Evolutionary conservation across 1,139 yeast genomes (phyloP).

Genomic region (Suhomyces maxii): DNA sequence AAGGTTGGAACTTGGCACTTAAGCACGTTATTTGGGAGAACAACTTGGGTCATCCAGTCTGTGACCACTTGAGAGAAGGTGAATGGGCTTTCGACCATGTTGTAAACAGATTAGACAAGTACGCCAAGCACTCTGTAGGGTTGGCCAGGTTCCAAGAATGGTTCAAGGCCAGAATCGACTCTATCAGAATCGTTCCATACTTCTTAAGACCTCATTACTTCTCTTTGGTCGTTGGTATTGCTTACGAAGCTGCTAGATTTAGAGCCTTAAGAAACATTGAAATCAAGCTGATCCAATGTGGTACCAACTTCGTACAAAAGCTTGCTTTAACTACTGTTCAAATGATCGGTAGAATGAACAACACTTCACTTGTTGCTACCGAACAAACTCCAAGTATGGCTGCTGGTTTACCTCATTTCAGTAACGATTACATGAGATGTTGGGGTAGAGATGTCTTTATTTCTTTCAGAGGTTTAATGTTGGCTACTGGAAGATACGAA

Average conservation of each 20-base stretch:
- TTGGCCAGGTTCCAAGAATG: constrained; percentile 60
- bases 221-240: constrained; percentile 73
- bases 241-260: constrained; percentile 76
- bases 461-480: constrained; percentile 75
- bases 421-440: constrained; percentile 88
- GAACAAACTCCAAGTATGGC: constrained; percentile 74
- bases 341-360: constrained; percentile 75
- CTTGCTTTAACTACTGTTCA: constrained; percentile 83
- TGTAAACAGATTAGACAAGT: constrained; percentile 61
- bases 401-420: constrained; percentile 95
- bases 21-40: constrained; percentile 64
- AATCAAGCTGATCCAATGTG: constrained; percentile 50
- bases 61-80: constrained; percentile 79
- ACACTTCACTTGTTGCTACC: constrained; percentile 73
- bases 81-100: constrained; percentile 87
- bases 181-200: constrained; percentile 67
- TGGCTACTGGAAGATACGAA: constrained; percentile 74
- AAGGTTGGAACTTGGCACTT: constrained; percentile 84
- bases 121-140: constrained; percentile 43
- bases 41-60: constrained; percentile 79
- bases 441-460: constrained; percentile 98
- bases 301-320: constrained; percentile 75
- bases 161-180: constrained; percentile 67
- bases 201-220: constrained; percentile 86
- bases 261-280: constrained; percentile 60